Base-by-base conservation (phyloP, 2,329 filamentous ascomycete species). In the Aspergillus fumigatus region DNA sequence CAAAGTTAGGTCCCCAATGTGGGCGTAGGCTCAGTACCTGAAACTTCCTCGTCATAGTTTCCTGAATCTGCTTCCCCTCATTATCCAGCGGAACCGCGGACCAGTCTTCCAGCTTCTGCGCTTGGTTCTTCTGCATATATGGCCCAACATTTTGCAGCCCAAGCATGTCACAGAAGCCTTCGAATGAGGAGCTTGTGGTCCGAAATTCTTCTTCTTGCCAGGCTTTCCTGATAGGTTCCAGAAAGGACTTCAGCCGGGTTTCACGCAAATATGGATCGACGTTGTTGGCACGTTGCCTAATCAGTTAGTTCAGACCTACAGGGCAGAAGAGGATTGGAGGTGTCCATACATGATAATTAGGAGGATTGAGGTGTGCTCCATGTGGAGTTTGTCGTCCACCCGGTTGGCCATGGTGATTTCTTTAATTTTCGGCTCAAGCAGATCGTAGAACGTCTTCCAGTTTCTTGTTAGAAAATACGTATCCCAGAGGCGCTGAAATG, bases 311-410 rank as follows among this genome's bases (percentile, higher is more conserved):
- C 11, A 38, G 11, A 59, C 48, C 64, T 62, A 21, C 26, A 10
- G 11, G 19, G 38, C 17, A 9, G 43, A 5, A 14, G 43, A 6
- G 47, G 50, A 38, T 4, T n/a, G 45, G n/a, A 19, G 29, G 38
- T 48, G 14, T 3, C 23, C 23, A 43, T 77, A 88, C 84, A 94
- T 88, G 60, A 99, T 94, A 57, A 96, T 94, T 71, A 99, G 95
- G 0, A 97, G 80, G 61, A 97, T 93, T 9, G 92, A 93, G 64
- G 87, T 89, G 67, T 95, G 92, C 1, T 92, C 90, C 67, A 94
- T 87, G 56, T 90, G 86, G 32, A 92, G 84, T 68, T 92, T 91
- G 66, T 93, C 88, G 67, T 97, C 93, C 77, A 53, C 83, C 82
- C 29, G 88, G 85, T 50, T 89, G 84, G 59, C 85, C 80, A 69